Conservation (phyloP, 2,329 filamentous ascomycete genomes). For the Colletotrichum siamense region DNA sequence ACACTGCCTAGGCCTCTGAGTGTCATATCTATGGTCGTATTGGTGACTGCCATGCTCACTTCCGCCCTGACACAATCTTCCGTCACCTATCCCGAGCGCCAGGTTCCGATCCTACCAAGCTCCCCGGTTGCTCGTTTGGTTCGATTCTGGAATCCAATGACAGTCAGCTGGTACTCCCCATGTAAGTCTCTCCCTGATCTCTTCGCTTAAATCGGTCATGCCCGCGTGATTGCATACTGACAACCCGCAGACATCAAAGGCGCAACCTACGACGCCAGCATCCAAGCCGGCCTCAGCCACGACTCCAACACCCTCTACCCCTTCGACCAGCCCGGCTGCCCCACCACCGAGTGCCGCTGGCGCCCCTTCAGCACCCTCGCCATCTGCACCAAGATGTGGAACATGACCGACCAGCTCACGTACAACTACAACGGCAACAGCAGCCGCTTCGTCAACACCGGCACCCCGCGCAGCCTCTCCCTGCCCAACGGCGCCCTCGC, state of each 20-base stretch:
- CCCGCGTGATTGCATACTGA: not conserved
- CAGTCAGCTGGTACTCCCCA: not conserved
- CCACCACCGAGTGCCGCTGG: not conserved
- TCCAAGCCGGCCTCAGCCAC: not conserved
- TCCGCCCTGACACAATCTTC: conserved; percentile 16
- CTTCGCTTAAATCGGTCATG: not conserved
- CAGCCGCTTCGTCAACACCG: not conserved
- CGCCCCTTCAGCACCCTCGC: not conserved
- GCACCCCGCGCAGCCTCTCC: not conserved
- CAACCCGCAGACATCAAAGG: not conserved
- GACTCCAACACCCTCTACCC: not conserved
- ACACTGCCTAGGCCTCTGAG: not conserved
- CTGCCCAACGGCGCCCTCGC: not conserved
- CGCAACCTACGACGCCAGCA: not conserved
- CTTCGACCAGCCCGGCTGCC: not conserved
- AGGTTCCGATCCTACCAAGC: not conserved
- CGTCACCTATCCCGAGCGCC: conserved; percentile 8
- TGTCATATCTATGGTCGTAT: not conserved
- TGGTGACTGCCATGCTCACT: conserved; percentile 15
- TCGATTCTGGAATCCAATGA: not conserved
- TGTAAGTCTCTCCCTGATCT: not conserved
- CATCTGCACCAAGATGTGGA: not conserved
- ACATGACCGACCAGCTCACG: not conserved
- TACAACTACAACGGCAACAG: not conserved
- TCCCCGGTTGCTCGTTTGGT: not conserved